Evolutionary conservation across 2,329 filamentous ascomycete species (phyloP).

Genomic region (Magnaporthiopsis poae): DNA sequence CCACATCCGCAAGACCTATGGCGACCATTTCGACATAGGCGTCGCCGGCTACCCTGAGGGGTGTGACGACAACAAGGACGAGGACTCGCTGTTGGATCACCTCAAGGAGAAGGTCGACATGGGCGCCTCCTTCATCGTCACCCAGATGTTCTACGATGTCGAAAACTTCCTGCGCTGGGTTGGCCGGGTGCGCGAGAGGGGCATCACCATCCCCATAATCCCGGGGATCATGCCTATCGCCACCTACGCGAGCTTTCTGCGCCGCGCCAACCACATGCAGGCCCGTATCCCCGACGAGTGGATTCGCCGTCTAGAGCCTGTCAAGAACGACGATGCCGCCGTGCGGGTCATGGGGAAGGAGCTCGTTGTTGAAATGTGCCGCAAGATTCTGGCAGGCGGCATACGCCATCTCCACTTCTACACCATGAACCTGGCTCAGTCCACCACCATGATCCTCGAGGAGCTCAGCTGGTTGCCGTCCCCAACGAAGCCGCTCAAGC

Average conservation of each 20-base stretch:
- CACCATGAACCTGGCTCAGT: conserved; percentile 96
- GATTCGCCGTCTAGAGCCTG: conserved; percentile 72
- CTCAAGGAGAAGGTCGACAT: conserved; percentile 95
- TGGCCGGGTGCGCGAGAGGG: conserved; percentile 69
- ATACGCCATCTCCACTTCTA: conserved; percentile 93
- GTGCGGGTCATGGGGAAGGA: conserved; percentile 83
- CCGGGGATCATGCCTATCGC: conserved; percentile 92
- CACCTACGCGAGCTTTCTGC: conserved; percentile 85
- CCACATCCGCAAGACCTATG: conserved; percentile 70
- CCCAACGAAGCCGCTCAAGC: conserved; percentile 66
- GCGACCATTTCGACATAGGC: conserved; percentile 91
- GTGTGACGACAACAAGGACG: conserved; percentile 82
- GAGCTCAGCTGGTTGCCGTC: conserved; percentile 76
- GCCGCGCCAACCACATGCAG: conserved; percentile 84
- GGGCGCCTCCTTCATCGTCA: conserved; percentile 86
- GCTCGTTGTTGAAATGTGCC: conserved; percentile 82
- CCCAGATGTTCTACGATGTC: conserved; percentile 98
- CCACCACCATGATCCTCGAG: conserved; percentile 86
- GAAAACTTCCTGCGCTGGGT: conserved; percentile 94
- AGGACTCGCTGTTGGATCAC: conserved; percentile 76
- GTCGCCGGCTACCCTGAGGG: conserved; percentile 96
- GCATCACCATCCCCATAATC: conserved; percentile 62
- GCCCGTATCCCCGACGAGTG: conserved; percentile 73
- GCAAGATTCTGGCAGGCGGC: conserved; percentile 69
- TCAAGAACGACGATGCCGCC: conserved; percentile 92